Evolutionary conservation across 2,329 filamentous ascomycete genomes (phyloP).

Genomic region (Alternaria postmessia): DNA sequence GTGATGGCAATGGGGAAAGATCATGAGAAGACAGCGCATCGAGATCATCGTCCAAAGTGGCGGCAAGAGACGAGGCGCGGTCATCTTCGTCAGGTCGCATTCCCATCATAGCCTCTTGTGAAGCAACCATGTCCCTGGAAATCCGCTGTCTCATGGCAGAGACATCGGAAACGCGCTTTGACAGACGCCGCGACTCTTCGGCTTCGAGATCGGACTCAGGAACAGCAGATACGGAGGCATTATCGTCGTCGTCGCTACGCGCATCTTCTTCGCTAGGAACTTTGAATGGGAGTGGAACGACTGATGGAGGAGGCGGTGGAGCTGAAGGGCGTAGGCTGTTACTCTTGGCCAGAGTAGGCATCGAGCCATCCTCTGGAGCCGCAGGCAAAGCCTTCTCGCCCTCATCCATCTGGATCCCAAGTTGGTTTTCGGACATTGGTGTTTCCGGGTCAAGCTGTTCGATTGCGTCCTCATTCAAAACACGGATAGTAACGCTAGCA

Average conservation of each 20-base stretch:
- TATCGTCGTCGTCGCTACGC: slow-evolving; percentile 57
- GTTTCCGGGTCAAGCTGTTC: slow-evolving; percentile 44
- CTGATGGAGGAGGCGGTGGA: slow-evolving; percentile 58
- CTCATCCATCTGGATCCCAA: neutral
- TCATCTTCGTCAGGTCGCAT: slow-evolving; percentile 50
- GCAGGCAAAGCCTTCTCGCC: slow-evolving; percentile 10
- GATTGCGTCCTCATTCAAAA: slow-evolving; percentile 60
- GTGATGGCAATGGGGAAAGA: slow-evolving; percentile 39
- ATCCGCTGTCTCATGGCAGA: slow-evolving; percentile 41
- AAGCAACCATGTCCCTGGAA: slow-evolving; percentile 31
- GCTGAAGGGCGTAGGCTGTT: slow-evolving; percentile 41
- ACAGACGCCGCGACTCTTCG: slow-evolving; percentile 38
- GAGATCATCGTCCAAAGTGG: slow-evolving; percentile 66
- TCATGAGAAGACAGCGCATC: slow-evolving; percentile 51
- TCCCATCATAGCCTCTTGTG: slow-evolving; percentile 50
- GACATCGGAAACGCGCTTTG: slow-evolving; percentile 46
- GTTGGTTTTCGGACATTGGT: slow-evolving; percentile 30
- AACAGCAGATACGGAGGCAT: slow-evolving; percentile 66
- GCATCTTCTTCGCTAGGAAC: slow-evolving; percentile 61
- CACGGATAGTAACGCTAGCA: slow-evolving; percentile 62
- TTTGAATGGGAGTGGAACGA: slow-evolving; percentile 72
- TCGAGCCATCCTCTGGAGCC: slow-evolving; percentile 10
- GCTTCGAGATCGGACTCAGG: slow-evolving; percentile 33
- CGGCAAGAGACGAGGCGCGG: slow-evolving; percentile 58
- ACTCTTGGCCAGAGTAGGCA: slow-evolving; percentile 9